Conservation (phyloP, 805 yeast species). For the Candida michaelii region DNA sequence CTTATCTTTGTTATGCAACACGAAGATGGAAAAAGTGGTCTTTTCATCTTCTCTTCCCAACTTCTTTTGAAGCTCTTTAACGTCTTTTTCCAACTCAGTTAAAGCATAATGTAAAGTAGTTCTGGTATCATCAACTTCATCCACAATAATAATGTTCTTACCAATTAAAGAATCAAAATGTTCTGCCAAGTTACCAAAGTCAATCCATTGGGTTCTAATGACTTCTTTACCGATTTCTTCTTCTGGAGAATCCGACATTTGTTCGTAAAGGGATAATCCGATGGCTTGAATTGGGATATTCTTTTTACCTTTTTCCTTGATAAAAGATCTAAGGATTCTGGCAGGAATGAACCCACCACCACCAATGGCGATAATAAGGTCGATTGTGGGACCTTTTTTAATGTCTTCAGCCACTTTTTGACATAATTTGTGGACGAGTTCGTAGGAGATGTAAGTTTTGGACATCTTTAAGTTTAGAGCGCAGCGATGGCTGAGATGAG, state of each 20-base stretch:
- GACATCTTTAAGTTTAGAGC: slow-evolving; percentile 20
- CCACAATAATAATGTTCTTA: slow-evolving; percentile 77
- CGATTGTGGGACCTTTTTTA: slow-evolving; percentile 45
- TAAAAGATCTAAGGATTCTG: slow-evolving; percentile 62
- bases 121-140: slow-evolving; percentile 91
- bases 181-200: slow-evolving; percentile 67
- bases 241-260: slow-evolving; percentile 39
- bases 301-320: slow-evolving; percentile 57
- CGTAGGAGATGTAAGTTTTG: slow-evolving; percentile 68
- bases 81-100: slow-evolving; percentile 66
- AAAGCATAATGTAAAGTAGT: slow-evolving; percentile 86
- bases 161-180: slow-evolving; percentile 78
- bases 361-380: slow-evolving; percentile 65
- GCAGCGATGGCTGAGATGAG: neutral
- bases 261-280: slow-evolving; percentile 64
- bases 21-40: slow-evolving; percentile 74
- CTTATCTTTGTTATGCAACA: slow-evolving; percentile 80
- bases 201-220: slow-evolving; percentile 87
- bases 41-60: slow-evolving; percentile 57
- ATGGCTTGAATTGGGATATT: slow-evolving; percentile 72
- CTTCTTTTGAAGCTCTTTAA: slow-evolving; percentile 56
- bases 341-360: slow-evolving; percentile 77
- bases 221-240: slow-evolving; percentile 70
- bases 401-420: slow-evolving; percentile 61
- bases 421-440: slow-evolving; percentile 80